phyloP scores from a whole-genome alignment of 2,329 filamentous ascomycete genomes.

The Blumeriella jaapii region DNA sequence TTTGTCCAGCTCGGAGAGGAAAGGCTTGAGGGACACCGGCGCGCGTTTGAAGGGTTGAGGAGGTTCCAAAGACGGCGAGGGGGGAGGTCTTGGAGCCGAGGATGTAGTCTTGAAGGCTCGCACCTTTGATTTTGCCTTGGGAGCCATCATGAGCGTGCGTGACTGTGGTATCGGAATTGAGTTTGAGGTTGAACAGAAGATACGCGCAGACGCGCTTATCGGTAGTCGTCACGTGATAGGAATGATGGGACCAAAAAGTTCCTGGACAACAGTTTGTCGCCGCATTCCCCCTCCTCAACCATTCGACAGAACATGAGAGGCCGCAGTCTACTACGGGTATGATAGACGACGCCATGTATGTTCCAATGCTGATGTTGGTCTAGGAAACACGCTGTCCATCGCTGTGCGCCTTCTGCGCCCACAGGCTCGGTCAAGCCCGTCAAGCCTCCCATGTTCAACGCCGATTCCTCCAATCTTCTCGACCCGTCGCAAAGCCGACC shows the following conservation, averaged over 20 bases:
- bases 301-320: conserved; percentile 23
- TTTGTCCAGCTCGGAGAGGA: conserved; percentile 41
- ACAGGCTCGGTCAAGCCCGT: conserved; percentile 23
- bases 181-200: too few relatives aligned
- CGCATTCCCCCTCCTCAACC: conserved; percentile 7
- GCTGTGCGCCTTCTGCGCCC: conserved; percentile 27
- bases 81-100: conserved; percentile 9
- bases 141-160: conserved; percentile 24
- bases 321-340: conserved; percentile 24
- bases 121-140: conserved; percentile 23
- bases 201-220: too few relatives aligned
- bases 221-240: too few relatives aligned
- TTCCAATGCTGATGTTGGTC: conserved; percentile 6
- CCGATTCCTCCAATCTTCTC: conserved; percentile 26
- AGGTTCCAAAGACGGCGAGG: conserved; percentile 22
- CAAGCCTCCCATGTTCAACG: conserved; percentile 24
- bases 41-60: conserved; percentile 59
- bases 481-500: conserved; percentile 17
- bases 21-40: conserved; percentile 28
- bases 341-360: background rate
- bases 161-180: too few relatives aligned
- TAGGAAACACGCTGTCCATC: conserved; percentile 23
- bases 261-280: too few relatives aligned
- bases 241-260: too few relatives aligned
- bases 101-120: conserved; percentile 18